A percentile compares a stretch with the other conserved stretches of the same genome.
Evolutionary conservation across 179 eudicot species (phyloP).

Genomic region (Silene vulgaris): DNA sequence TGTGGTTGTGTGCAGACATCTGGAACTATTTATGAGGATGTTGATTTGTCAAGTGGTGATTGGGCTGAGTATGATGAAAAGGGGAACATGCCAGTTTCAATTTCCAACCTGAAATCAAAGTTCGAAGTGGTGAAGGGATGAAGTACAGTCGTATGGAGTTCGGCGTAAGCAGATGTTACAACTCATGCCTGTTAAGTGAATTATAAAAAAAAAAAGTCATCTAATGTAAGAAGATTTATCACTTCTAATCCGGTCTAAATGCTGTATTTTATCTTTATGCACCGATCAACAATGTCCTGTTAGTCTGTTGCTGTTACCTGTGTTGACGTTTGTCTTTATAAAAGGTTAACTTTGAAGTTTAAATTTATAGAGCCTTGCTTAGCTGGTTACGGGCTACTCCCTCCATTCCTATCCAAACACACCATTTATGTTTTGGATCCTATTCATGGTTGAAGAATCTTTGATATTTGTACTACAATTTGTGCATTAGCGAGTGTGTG

Average conservation of each 20-base stretch:
- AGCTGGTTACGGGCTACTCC: too few species aligned
- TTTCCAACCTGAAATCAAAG: conserved; percentile 46
- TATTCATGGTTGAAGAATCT: too few species aligned
- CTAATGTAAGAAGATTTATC: background rate
- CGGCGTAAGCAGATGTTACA: background rate
- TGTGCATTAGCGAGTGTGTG: too few species aligned
- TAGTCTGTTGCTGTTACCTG: background rate
- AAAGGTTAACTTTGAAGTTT: background rate
- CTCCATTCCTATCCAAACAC: too few species aligned
- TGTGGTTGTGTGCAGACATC: conserved; percentile 36
- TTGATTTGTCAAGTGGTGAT: conserved; percentile 75
- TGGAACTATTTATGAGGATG: conserved; percentile 62
- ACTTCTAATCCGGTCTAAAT: background rate
- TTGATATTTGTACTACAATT: too few species aligned
- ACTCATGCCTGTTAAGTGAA: background rate
- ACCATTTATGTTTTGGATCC: too few species aligned
- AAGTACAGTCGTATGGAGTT: background rate
- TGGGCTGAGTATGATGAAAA: conserved; percentile 80
- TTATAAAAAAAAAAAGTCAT: background rate
- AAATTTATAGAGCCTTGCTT: background rate
- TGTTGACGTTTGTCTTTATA: background rate
- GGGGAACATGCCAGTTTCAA: conserved; percentile 67
- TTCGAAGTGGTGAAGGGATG: conserved; percentile 41
- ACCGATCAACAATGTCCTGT: background rate
- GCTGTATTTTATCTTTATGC: background rate